phyloP scores from a whole-genome alignment of 1,139 yeast genomes.

The Sugiyamaella neomexicana region DNA sequence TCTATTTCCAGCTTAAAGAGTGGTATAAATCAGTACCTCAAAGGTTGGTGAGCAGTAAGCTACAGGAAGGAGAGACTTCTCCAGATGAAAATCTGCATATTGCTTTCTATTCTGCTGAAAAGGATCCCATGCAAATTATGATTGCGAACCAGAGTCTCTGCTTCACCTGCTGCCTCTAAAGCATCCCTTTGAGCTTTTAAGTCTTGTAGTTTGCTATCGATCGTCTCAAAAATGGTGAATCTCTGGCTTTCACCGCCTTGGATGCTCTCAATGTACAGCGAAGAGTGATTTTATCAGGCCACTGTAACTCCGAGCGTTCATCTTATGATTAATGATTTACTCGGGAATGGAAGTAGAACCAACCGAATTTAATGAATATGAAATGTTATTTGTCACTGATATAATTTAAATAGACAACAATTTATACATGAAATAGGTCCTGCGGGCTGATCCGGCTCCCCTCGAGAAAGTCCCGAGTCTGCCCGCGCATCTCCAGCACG shows the following conservation, averaged over 20 bases:
- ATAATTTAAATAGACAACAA: too few species aligned
- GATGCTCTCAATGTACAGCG: constrained; percentile 80
- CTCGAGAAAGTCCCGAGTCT: too few species aligned
- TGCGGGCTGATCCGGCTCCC: too few species aligned
- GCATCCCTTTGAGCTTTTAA: constrained; percentile 23
- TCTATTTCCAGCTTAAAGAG: constrained; percentile 64
- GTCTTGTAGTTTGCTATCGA: constrained; percentile 39
- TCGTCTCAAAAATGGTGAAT: constrained; percentile 90
- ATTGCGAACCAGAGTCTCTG: constrained; percentile 31
- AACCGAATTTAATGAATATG: too few species aligned
- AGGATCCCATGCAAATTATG: constrained; percentile 30
- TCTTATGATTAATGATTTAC: too few species aligned
- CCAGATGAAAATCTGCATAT: constrained; percentile 75
- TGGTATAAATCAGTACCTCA: constrained; percentile 85
- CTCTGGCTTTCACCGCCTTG: constrained; percentile 85
- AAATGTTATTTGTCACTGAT: too few species aligned
- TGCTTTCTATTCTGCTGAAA: constrained; percentile 87
- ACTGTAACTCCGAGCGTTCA: too few species aligned
- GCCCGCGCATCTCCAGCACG: too few species aligned
- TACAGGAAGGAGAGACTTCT: constrained; percentile 34
- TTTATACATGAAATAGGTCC: too few species aligned
- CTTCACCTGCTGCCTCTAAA: constrained; percentile 28
- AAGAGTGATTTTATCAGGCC: constrained; percentile 92
- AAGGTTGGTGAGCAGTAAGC: constrained; percentile 48
- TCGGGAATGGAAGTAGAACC: too few species aligned